These are phyloP conservation scores for Elongisporangium anandrum DNA, from an alignment of 352 stramenopile genomes.

Conservation along the genomic window DNA sequence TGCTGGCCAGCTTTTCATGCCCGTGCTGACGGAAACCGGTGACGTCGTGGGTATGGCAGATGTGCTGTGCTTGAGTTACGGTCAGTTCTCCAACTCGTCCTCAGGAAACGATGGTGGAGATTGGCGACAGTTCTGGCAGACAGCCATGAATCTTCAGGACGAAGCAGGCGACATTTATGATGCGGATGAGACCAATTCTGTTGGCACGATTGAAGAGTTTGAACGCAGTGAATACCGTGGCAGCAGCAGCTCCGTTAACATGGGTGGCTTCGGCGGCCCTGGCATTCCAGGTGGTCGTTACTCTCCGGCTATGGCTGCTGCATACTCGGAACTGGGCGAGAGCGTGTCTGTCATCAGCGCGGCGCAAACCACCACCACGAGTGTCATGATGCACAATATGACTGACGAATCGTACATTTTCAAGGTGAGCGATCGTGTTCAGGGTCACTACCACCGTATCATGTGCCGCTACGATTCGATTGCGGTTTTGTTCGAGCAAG, in stretches of 20 bases:
- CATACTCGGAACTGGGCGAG: slow-evolving; percentile 81
- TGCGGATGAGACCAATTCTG: slow-evolving; percentile 68
- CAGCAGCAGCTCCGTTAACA: slow-evolving; percentile 18
- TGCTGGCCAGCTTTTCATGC: slow-evolving; percentile 81
- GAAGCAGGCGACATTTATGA: slow-evolving; percentile 77
- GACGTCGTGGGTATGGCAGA: slow-evolving; percentile 86
- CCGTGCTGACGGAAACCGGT: slow-evolving; percentile 66
- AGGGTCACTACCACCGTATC: slow-evolving; percentile 84
- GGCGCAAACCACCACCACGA: slow-evolving; percentile 70
- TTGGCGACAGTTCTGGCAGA: slow-evolving; percentile 88
- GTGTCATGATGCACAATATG: slow-evolving; percentile 60
- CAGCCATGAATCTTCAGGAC: slow-evolving; percentile 82
- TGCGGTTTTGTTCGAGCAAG: slow-evolving; percentile 63
- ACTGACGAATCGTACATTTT: slow-evolving; percentile 82
- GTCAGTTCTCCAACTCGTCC: slow-evolving; percentile 83
- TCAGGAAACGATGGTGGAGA: slow-evolving; percentile 63
- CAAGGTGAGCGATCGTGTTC: slow-evolving; percentile 79
- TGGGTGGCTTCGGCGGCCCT: slow-evolving; percentile 15
- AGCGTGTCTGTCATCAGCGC: slow-evolving; percentile 85
- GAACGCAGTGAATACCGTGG: slow-evolving; percentile 76
- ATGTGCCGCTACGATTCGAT: slow-evolving; percentile 77
- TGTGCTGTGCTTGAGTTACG: slow-evolving; percentile 84
- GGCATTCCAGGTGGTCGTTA: slow-evolving; percentile 22
- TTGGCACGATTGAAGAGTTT: slow-evolving; percentile 89
- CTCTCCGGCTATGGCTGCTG: slow-evolving; percentile 39